Evolutionary conservation across 1,284 basidiomycete genomes (phyloP).

Genomic region (Pseudozyma sp.): DNA sequence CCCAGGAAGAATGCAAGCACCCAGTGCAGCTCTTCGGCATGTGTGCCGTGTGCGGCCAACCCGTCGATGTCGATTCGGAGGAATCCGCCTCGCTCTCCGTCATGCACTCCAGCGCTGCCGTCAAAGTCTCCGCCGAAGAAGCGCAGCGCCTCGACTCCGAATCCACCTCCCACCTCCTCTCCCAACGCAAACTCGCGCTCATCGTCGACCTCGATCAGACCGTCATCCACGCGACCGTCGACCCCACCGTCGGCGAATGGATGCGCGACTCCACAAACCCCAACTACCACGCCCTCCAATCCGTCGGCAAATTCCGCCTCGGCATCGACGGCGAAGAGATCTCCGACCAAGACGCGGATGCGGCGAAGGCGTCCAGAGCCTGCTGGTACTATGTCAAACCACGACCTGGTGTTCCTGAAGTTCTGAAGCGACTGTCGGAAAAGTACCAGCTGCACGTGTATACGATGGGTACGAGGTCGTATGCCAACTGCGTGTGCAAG

Average conservation of each 20-base stretch:
- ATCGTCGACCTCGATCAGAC: slow-evolving; percentile 99
- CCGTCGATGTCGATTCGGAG: slow-evolving; percentile 77
- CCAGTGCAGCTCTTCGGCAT: slow-evolving; percentile 90
- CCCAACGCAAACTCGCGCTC: slow-evolving; percentile 83
- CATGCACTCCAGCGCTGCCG: slow-evolving; percentile 60
- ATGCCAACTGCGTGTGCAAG: slow-evolving; percentile 93
- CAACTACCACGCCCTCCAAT: slow-evolving; percentile 86
- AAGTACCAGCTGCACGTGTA: slow-evolving; percentile 99
- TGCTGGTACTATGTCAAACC: slow-evolving; percentile 95
- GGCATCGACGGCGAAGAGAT: slow-evolving; percentile 78
- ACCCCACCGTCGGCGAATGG: slow-evolving; percentile 98
- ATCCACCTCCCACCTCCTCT: slow-evolving; percentile 81
- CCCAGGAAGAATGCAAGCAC: slow-evolving; percentile 78
- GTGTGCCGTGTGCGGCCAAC: slow-evolving; percentile 91
- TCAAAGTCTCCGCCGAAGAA: slow-evolving; percentile 72
- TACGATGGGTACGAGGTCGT: slow-evolving; percentile 97
- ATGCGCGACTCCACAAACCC: slow-evolving; percentile 85
- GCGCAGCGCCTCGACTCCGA: slow-evolving; percentile 87
- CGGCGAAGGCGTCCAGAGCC: slow-evolving; percentile 69
- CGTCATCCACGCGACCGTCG: slow-evolving; percentile 97
- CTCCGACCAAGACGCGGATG: slow-evolving; percentile 35
- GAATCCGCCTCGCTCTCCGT: slow-evolving; percentile 51
- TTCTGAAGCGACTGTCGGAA: slow-evolving; percentile 78
- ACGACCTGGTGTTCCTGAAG: slow-evolving; percentile 87
- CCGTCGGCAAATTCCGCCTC: slow-evolving; percentile 85